Percentiles rank a stretch among this genome's conserved stretches.
Evolutionary conservation across 2,329 filamentous ascomycete genomes (phyloP).

Genomic region (Cordyceps javanica): DNA sequence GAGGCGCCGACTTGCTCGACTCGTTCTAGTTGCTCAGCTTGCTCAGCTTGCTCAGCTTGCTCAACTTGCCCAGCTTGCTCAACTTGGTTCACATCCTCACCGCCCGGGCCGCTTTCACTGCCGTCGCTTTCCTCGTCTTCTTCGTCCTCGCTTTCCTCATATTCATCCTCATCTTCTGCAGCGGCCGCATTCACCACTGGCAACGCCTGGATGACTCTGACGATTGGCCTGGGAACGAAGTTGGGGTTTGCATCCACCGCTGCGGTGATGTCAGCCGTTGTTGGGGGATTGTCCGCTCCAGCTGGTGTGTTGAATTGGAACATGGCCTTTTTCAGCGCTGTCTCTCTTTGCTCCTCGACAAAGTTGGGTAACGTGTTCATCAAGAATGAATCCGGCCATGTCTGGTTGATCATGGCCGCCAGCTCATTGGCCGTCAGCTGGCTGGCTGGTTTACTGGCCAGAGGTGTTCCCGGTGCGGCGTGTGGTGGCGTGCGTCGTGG

Average conservation of each 20-base stretch:
- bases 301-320: not conserved
- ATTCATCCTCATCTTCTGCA: not conserved
- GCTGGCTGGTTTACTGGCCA: constrained; percentile 6
- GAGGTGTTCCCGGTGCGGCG: not conserved
- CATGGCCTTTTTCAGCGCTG: not conserved
- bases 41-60: too few relatives aligned
- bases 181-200: not conserved
- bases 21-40: not conserved
- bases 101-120: not conserved
- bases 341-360: not conserved
- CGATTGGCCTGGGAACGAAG: not conserved
- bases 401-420: not conserved
- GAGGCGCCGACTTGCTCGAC: not conserved
- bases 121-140: not conserved
- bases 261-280: not conserved
- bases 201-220: not conserved
- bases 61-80: not conserved
- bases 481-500: not conserved
- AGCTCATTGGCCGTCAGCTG: not conserved
- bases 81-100: too few relatives aligned
- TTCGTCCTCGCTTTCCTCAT: not conserved
- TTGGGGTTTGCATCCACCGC: not conserved
- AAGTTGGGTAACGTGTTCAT: not conserved
- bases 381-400: not conserved
- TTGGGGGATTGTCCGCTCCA: not conserved